Conservation (phyloP, 2,329 filamentous ascomycete species). For the Exophiala bonariae region DNA sequence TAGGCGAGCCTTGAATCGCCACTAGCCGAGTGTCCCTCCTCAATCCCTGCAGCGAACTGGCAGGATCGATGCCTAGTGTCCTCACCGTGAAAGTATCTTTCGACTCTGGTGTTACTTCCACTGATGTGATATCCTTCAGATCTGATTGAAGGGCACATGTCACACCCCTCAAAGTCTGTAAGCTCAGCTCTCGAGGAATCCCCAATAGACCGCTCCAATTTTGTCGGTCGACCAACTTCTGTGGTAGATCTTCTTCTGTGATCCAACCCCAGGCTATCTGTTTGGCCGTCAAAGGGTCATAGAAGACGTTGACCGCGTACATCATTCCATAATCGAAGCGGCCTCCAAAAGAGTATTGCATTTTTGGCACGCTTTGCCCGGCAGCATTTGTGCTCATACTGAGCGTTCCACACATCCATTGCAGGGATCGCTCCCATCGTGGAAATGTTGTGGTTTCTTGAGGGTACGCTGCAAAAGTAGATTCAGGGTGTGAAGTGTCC, state of each 20-base stretch:
- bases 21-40: slow-evolving; percentile 15
- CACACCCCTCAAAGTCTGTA: slow-evolving; percentile 42
- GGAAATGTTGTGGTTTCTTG: slow-evolving; percentile 17
- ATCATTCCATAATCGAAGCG: slow-evolving; percentile 50
- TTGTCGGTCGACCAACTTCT: slow-evolving; percentile 43
- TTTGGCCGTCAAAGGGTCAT: slow-evolving; percentile 42
- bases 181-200: slow-evolving; percentile 44
- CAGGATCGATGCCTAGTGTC: slow-evolving; percentile 43
- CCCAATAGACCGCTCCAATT: slow-evolving; percentile 53
- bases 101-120: slow-evolving; percentile 33
- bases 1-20: slow-evolving; percentile 11
- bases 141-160: slow-evolving; percentile 37
- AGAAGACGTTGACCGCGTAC: slow-evolving; percentile 53
- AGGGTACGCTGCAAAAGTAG: slow-evolving; percentile 10
- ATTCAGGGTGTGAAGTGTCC: slow-evolving; percentile 16
- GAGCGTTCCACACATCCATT: slow-evolving; percentile 47
- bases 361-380: slow-evolving; percentile 19
- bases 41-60: slow-evolving; percentile 27
- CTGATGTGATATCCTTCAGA: slow-evolving; percentile 43
- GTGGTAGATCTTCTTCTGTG: slow-evolving; percentile 51
- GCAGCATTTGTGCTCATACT: not conserved
- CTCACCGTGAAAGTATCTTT: slow-evolving; percentile 38
- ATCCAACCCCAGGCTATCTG: slow-evolving; percentile 53
- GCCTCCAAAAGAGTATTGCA: slow-evolving; percentile 44
- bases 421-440: slow-evolving; percentile 33